Base-by-base conservation (phyloP, 2,329 filamentous ascomycete genomes). In the Cladobotryum protrusum region DNA sequence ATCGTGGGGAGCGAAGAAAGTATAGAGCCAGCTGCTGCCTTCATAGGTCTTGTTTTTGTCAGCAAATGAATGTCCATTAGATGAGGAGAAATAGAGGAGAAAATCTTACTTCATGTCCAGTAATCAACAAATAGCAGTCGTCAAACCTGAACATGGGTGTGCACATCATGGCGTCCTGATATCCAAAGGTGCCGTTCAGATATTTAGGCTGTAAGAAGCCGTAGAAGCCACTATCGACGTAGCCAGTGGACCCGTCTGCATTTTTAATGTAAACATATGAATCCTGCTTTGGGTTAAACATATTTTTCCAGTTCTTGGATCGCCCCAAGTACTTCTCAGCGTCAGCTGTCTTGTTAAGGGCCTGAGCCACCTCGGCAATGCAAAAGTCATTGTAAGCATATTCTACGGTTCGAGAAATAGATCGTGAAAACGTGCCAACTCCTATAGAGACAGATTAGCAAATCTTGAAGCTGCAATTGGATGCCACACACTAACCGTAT, bases 371-470 rank as follows among this genome's bases (percentile, higher is more conserved):
- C 29, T 77, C 67, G 1, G 81, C 77, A 47, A 87, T 83, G 57
- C 81, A 83, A 57, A 85, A 91, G 67, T 91, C 87, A 56, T 91
- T 79, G 66, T 90, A 91, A 0, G 85, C 83, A 60, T 91, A 91
- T 62, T 91, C 87, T 3, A 90, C 79, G 0, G 85, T 89, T 3
- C 87, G 76, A 1, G 83, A 88, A 20, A 91, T 78, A 48, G 78
- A 84, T 9, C 87, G 79, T 0, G 85, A 87, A 56, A 80, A 77
- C 0, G 82, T 76, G 0, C 86, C 87, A 2, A 75, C 74, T 18
- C 47, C 47, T 29, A 9, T 6, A 29, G 20, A 24, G 24, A 9
- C 3, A 29, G 7, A 29, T 29, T 29, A 29, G 24, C 6, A 29
- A 29, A 8, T 2, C 11, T 29, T 29, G 24, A 29, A 29, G 24